Percentiles rank a stretch among this genome's conserved stretches.
phyloP scores from a whole-genome alignment of 2,329 filamentous ascomycete species.

The Uncinocarpus reesii region DNA sequence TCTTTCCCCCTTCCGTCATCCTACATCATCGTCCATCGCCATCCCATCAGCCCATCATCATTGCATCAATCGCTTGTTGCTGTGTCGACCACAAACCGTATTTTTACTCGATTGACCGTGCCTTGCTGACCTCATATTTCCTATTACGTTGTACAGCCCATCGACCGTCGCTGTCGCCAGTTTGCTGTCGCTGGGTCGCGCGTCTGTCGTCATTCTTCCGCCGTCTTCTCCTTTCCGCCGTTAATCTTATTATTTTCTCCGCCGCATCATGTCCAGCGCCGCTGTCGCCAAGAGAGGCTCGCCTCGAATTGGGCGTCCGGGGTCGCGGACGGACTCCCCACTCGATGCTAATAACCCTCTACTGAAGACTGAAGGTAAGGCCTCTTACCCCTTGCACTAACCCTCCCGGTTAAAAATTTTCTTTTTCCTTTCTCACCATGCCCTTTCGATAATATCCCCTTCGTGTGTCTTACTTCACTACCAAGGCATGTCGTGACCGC shows the following conservation, averaged over 20 bases:
- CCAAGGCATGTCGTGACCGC: no score
- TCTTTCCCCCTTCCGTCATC: conserved; percentile 16
- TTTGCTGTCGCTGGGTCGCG: conserved; percentile 18
- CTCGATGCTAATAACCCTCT: conserved; percentile 37
- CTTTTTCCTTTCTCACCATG: neutral
- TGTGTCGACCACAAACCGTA: conserved; percentile 14
- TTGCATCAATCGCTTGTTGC: conserved; percentile 7
- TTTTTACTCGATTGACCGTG: conserved; percentile 2
- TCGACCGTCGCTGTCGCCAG: conserved; percentile 9
- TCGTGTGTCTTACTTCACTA: no score
- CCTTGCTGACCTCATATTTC: conserved; percentile 10
- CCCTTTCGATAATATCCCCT: neutral
- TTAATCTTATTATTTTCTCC: conserved; percentile 13
- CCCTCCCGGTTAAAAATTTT: neutral
- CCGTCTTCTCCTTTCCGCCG: conserved; percentile 4
- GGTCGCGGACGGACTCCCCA: conserved; percentile 30
- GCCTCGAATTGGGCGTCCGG: conserved; percentile 23
- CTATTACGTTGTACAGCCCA: conserved; percentile 14
- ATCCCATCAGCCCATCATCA: conserved; percentile 11
- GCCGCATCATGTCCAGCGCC: conserved; percentile 32
- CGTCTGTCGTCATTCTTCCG: conserved; percentile 13
- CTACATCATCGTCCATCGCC: conserved; percentile 15
- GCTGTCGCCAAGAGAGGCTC: conserved; percentile 31
- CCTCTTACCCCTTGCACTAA: conserved; percentile 12
- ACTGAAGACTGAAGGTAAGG: conserved; percentile 34